phyloP scores from a whole-genome alignment of 768 basidiomycete genomes.

The Agrocybe praecox region DNA sequence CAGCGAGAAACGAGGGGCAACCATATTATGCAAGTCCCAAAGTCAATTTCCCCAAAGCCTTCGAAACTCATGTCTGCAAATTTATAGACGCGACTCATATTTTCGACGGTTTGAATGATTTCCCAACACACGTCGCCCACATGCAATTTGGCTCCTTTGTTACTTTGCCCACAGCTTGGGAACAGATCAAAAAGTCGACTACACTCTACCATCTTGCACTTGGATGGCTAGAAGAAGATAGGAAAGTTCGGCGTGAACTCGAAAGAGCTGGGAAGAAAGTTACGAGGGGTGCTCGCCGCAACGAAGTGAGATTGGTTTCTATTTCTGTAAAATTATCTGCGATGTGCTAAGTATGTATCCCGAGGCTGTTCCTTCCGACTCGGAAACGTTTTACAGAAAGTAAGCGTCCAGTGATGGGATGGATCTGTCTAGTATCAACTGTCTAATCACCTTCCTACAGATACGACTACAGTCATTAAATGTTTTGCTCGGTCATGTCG shows the following conservation, averaged over 20 bases:
- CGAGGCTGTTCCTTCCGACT: slow-evolving; percentile 68
- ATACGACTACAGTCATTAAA: slow-evolving; percentile 46
- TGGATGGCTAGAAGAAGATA: slow-evolving; percentile 86
- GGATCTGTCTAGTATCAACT: not conserved
- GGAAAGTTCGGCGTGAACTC: slow-evolving; percentile 60
- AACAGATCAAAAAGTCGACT: slow-evolving; percentile 29
- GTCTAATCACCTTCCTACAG: slow-evolving; percentile 18
- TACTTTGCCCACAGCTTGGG: slow-evolving; percentile 73
- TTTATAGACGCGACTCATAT: slow-evolving; percentile 91
- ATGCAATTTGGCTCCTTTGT: slow-evolving; percentile 84
- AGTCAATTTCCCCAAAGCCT: not conserved
- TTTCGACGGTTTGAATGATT: slow-evolving; percentile 88
- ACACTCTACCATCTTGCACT: slow-evolving; percentile 75
- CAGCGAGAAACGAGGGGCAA: slow-evolving; percentile 77
- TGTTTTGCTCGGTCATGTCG: not conserved
- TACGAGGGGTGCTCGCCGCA: slow-evolving; percentile 57
- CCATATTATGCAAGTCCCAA: slow-evolving; percentile 73
- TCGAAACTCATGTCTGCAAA: slow-evolving; percentile 6
- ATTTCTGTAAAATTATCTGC: slow-evolving; percentile 10
- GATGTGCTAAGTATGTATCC: not conserved
- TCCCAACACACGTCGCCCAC: slow-evolving; percentile 93
- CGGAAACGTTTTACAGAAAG: slow-evolving; percentile 88
- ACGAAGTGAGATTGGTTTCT: slow-evolving; percentile 43
- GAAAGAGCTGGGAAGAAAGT: slow-evolving; percentile 58
- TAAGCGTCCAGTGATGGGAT: slow-evolving; percentile 39